phyloP scores from a whole-genome alignment of 768 basidiomycete genomes.

The Tylopilus felleus region DNA sequence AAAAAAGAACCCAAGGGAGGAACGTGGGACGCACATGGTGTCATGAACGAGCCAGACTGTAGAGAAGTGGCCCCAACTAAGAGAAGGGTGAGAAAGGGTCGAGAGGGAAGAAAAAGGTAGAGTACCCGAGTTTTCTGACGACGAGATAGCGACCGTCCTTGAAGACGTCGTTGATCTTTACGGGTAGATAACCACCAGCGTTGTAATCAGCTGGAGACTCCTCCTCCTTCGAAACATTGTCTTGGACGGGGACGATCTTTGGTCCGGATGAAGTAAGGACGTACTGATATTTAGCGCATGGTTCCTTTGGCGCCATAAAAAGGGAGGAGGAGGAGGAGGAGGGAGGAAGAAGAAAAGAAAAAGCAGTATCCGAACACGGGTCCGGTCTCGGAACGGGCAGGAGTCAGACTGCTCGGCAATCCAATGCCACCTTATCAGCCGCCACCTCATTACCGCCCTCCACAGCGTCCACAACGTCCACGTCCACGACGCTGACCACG shows the following conservation, averaged over 20 bases:
- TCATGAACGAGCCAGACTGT: slow-evolving; percentile 92
- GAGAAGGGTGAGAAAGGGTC: slow-evolving; percentile 12
- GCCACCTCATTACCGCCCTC: background rate
- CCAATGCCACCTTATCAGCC: background rate
- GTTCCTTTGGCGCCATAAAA: slow-evolving; percentile 63
- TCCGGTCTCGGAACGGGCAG: slow-evolving; percentile 18
- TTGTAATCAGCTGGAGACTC: slow-evolving; percentile 85
- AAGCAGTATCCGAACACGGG: slow-evolving; percentile 14
- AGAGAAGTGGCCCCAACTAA: slow-evolving; percentile 92
- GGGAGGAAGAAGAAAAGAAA: background rate
- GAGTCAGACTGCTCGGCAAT: background rate
- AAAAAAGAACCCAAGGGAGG: slow-evolving; percentile 9
- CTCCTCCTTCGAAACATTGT: slow-evolving; percentile 67
- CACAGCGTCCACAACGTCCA: slow-evolving; percentile 1
- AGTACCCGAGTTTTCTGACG: slow-evolving; percentile 86
- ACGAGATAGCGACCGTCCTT: slow-evolving; percentile 81
- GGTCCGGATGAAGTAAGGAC: slow-evolving; percentile 63
- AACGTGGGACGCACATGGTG: slow-evolving; percentile 49
- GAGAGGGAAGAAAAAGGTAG: slow-evolving; percentile 12
- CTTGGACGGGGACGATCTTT: slow-evolving; percentile 68
- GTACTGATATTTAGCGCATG: slow-evolving; percentile 73
- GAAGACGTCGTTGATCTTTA: slow-evolving; percentile 81
- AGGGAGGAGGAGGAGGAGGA: background rate
- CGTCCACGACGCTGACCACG: no score
- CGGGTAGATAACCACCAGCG: slow-evolving; percentile 73